Base-by-base conservation (phyloP, 2,329 filamentous ascomycete genomes). In the Colletotrichum paranaense region DNA sequence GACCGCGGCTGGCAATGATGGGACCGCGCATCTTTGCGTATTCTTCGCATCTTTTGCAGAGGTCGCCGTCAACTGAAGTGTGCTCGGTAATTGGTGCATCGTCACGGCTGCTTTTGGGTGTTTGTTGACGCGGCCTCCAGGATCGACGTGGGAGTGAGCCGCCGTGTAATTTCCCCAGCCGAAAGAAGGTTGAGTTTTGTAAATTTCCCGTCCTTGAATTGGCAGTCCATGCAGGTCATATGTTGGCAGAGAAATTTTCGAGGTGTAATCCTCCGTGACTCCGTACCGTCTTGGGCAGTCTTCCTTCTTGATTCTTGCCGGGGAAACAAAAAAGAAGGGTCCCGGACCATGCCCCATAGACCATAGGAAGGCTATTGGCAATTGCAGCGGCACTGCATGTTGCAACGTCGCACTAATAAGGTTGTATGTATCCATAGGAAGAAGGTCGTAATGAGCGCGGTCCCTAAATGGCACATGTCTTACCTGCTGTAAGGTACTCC, bases 161-260 rank as follows among this genome's bases (percentile, higher is more conserved):
- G 67, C 46, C 56, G 32, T 70, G 59, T 32, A 70, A 73, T 73
- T 73, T 73, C 70, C 65, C 58, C 46, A 70, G 56, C 32, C 67
- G 67, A 73, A 62, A 52, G 67, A 73, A 70, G 32, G 49, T 64
- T 64, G 66, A 64, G 24, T 60, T 56, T 72, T 69, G 53, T n/a
- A 63, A 69, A 56, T 64, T 64, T 72, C 42, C 30, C n/a, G 59
- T 53, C 65, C 69, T 72, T 69, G 69, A 12, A 64, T 38, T 26
- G 32, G n/a, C 32, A 19, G 52, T 32, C 30, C 12, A 56, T 42
- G 59, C 26, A 69, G 66, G 59, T 69, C 66, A 64, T 46, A 32
- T 64, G 70, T 53, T 69, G 63, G 53, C 32, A 52, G 42, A 69
- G 69, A 68, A 16, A 66, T 22, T 60, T 53, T 46, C 38, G 26